phyloP scores from a whole-genome alignment of 345 rosid genomes.

The Cochlearia excelsa region DNA sequence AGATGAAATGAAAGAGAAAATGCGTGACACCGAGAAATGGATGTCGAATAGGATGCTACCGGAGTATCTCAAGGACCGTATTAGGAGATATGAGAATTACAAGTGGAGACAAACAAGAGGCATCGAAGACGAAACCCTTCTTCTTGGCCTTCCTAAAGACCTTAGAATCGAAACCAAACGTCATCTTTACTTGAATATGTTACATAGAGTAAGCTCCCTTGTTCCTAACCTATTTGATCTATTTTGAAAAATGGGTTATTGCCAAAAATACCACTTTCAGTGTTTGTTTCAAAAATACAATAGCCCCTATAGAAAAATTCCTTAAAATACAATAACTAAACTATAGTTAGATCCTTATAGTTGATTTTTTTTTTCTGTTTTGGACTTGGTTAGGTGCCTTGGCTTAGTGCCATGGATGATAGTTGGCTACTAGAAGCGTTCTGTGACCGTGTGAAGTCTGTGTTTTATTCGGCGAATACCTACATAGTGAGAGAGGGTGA shows the following conservation, averaged over 20 bases:
- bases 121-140: constrained; percentile 23
- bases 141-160: constrained; percentile 27
- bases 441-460: constrained; percentile 29
- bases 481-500: constrained; percentile 35
- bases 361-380: too few relatives aligned
- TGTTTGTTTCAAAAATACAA: too few relatives aligned
- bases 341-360: too few relatives aligned
- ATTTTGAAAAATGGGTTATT: too few relatives aligned
- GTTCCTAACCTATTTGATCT: too few relatives aligned
- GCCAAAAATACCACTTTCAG: too few relatives aligned
- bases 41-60: constrained; percentile 27
- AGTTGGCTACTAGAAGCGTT: constrained; percentile 29
- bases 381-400: constrained; percentile 35
- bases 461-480: constrained; percentile 19
- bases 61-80: constrained; percentile 10
- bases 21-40: constrained; percentile 35
- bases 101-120: constrained; percentile 33
- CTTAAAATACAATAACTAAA: too few relatives aligned
- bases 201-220: too few relatives aligned
- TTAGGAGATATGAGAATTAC: constrained; percentile 20
- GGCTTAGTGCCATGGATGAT: constrained; percentile 35
- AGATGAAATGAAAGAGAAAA: constrained; percentile 33
- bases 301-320: too few relatives aligned
- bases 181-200: constrained; percentile 6
- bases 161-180: constrained; percentile 18